Evolutionary conservation across 306 rosid genomes (phyloP), one percentile per base, ranked within the genome.

Genomic region (Albizia julibrissin): DNA sequence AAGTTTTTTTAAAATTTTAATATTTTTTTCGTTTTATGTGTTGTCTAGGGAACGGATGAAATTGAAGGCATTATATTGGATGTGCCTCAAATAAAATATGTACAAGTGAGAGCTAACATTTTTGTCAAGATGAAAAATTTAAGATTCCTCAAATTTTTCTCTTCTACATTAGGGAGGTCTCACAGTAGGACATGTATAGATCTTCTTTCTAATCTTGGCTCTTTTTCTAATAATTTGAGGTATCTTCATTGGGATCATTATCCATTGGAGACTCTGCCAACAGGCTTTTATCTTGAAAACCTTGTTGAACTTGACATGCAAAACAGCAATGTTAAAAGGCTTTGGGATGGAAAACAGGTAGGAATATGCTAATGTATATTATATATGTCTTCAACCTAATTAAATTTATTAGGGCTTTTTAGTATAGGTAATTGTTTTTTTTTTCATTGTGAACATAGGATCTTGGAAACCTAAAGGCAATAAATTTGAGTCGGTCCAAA

Each of bases 81-180:
- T 3, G 1, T 1, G 21, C 0, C 0, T 14, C 1, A 1, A 47
- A 47, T 3, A 1, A 15, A 47, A 13, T 0, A 3, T 47, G 0
- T 47, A 14, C 19, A 15, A 14, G 4, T 47, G 54, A 4, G 18
- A 13, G 6, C 19, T 13, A 0, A 15, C 19, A 47, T 3, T 18
- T 47, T 47, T 4, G 5, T 0, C 14, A 47, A 15, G 54, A 47
- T 47, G 54, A 15, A 13, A 47, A 14, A 14, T 14, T 47, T 13
- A 4, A 47, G 54, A 47, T 3, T 47, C 54, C 15, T 44, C 4
- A 44, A 44, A 10, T 0, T 44, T 10, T 44, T 44, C 2, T 11
- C 11, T 10, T 8, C 2, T 34, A 0, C 8, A 34, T 29, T 29
- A 2, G 31, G 31, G 31, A 29, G 31, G 31, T 29, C 31, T 29